Evolutionary conservation across 1,139 yeast genomes (phyloP).

Genomic region (Protomyces inouyei): DNA sequence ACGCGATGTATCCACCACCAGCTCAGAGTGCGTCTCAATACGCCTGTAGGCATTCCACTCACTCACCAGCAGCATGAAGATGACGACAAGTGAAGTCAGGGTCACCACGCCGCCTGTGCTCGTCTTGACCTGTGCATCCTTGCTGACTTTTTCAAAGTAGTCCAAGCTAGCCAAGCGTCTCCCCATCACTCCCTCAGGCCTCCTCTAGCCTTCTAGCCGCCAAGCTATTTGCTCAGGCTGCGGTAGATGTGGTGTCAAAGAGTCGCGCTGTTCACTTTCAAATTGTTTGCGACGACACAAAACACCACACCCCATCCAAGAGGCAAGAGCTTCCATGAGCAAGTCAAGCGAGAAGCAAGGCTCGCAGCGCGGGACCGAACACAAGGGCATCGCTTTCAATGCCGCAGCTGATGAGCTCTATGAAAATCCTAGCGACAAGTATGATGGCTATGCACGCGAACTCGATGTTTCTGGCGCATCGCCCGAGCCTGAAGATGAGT

Average conservation of each 20-base stretch:
- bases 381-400: constrained; percentile 17
- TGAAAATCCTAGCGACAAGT: constrained; percentile 6
- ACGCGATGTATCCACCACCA: constrained; percentile 83
- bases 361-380: neutral
- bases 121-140: constrained; percentile 84
- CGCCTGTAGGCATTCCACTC: constrained; percentile 73
- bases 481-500: constrained; percentile 4
- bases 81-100: constrained; percentile 58
- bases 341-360: no score
- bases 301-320: neutral
- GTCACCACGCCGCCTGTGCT: constrained; percentile 88
- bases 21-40: constrained; percentile 67
- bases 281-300: neutral
- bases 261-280: no score
- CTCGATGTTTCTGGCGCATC: neutral
- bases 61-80: constrained; percentile 58
- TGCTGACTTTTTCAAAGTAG: constrained; percentile 90
- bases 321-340: neutral
- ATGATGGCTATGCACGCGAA: constrained; percentile 13
- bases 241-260: no score
- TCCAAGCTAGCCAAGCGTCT: constrained; percentile 48
- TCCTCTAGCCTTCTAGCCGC: neutral
- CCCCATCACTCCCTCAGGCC: constrained; percentile 3
- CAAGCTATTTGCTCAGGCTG: no score
- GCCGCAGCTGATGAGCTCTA: constrained; percentile 13